Conservation (phyloP, 2,329 filamentous ascomycete genomes). For the Neopestalotiopsis clavispora region DNA sequence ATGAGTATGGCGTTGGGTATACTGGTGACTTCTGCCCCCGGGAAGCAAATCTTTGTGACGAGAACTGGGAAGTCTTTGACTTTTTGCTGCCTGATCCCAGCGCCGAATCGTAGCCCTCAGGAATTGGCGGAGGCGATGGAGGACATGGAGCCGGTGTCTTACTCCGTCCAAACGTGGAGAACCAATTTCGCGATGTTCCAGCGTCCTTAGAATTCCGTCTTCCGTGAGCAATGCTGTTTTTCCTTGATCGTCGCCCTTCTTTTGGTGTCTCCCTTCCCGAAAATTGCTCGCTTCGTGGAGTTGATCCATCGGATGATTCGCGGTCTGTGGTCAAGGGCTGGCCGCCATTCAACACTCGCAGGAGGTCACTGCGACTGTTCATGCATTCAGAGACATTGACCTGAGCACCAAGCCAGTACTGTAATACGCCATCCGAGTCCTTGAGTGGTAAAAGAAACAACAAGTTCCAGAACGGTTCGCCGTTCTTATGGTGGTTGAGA, state of each 20-base stretch:
- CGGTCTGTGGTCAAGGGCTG: constrained; percentile 34
- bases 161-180: constrained; percentile 15
- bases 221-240: constrained; percentile 19
- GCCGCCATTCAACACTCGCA: constrained; percentile 52
- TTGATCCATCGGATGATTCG: constrained; percentile 29
- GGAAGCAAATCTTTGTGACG: constrained; percentile 21
- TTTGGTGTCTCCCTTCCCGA: constrained; percentile 16
- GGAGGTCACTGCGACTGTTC: constrained; percentile 53
- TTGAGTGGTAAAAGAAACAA: constrained; percentile 58
- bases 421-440: constrained; percentile 50
- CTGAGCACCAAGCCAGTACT: constrained; percentile 61
- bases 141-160: constrained; percentile 5
- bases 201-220: constrained; percentile 15
- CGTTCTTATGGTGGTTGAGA: constrained; percentile 56
- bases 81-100: constrained; percentile 6
- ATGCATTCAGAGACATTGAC: constrained; percentile 62
- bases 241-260: constrained; percentile 12
- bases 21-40: constrained; percentile 19
- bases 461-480: constrained; percentile 61
- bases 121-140: constrained; percentile 20
- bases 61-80: constrained; percentile 18
- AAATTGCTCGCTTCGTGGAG: constrained; percentile 19
- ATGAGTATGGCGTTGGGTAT: constrained; percentile 33
- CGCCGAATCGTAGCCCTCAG: constrained; percentile 5
- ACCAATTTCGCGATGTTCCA: constrained; percentile 16